phyloP scores from a whole-genome alignment of 2,329 filamentous ascomycete species.

The Xylariaceae sp. region DNA sequence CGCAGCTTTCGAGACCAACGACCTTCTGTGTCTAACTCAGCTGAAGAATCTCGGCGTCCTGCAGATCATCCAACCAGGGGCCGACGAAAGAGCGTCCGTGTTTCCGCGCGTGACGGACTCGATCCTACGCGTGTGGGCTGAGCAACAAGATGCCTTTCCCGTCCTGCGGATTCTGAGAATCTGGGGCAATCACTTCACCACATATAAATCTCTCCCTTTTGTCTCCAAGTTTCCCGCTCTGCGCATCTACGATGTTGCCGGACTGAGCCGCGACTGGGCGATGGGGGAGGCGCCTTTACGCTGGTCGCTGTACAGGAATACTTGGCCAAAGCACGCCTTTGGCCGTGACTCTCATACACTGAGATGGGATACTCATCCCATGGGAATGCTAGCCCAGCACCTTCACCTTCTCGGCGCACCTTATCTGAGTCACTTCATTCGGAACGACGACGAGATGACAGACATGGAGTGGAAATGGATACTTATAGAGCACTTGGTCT shows the following conservation, averaged over 20 bases:
- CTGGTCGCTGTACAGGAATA: too few species aligned
- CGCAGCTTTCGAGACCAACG: constrained; percentile 23
- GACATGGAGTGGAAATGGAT: background rate
- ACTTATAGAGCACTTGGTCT: background rate
- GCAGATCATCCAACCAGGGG: constrained; percentile 39
- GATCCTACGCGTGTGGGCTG: constrained; percentile 42
- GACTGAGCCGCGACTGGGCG: constrained; percentile 32
- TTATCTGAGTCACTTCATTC: background rate
- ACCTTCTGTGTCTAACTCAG: constrained; percentile 36
- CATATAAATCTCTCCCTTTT: constrained; percentile 36
- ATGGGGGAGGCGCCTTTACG: too few species aligned
- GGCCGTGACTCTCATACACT: background rate
- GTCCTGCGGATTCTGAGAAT: constrained; percentile 42
- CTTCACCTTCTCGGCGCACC: background rate
- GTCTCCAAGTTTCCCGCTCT: constrained; percentile 40
- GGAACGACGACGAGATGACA: background rate
- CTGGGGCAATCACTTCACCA: constrained; percentile 37
- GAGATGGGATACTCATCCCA: background rate
- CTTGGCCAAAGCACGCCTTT: too few species aligned
- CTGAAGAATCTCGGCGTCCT: constrained; percentile 45
- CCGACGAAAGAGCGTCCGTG: constrained; percentile 15
- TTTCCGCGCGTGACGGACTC: constrained; percentile 40
- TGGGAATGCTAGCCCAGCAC: background rate
- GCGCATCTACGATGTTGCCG: constrained; percentile 39
- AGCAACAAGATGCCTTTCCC: constrained; percentile 39